Evolutionary conservation across 352 stramenopile species (phyloP).

Genomic region (Globisporangium lucens): DNA sequence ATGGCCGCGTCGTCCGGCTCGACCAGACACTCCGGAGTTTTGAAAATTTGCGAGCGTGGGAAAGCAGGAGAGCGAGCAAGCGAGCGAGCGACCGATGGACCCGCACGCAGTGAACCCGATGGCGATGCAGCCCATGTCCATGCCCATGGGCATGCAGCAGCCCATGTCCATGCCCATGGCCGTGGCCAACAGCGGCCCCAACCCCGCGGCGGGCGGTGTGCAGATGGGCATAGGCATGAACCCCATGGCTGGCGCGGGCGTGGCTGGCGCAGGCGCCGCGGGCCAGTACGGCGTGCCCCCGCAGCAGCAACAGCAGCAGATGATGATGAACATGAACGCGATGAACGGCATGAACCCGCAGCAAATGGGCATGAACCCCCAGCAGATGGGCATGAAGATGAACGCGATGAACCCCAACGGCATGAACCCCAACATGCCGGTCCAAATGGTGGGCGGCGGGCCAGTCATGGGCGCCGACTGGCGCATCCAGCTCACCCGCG

Average conservation of each 20-base stretch:
- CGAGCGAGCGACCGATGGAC: constrained; percentile 37
- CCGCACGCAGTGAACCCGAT: constrained; percentile 64
- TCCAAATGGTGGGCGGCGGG: constrained; percentile 14
- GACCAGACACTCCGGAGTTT: neutral
- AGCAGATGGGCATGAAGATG: constrained; percentile 50
- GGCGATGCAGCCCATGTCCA: constrained; percentile 65
- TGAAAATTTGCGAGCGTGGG: constrained; percentile 4
- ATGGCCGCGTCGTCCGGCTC: no score
- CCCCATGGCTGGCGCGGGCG: constrained; percentile 34
- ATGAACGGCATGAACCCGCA: constrained; percentile 48
- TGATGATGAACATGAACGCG: constrained; percentile 63
- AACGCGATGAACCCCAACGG: constrained; percentile 40
- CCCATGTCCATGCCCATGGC: constrained; percentile 54
- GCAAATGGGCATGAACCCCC: constrained; percentile 32
- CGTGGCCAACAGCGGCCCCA: constrained; percentile 18
- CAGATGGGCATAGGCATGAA: constrained; percentile 61
- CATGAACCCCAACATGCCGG: constrained; percentile 25
- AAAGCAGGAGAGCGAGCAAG: neutral
- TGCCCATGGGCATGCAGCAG: constrained; percentile 58
- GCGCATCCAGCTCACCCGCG: constrained; percentile 77
- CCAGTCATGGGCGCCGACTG: constrained; percentile 51
- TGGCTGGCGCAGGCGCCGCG: neutral
- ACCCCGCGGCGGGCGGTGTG: constrained; percentile 25
- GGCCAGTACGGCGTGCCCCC: constrained; percentile 35
- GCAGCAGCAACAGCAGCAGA: constrained; percentile 33